Conservation (phyloP, 2,329 filamentous ascomycete species). For the Metarhizium anisopliae region DNA sequence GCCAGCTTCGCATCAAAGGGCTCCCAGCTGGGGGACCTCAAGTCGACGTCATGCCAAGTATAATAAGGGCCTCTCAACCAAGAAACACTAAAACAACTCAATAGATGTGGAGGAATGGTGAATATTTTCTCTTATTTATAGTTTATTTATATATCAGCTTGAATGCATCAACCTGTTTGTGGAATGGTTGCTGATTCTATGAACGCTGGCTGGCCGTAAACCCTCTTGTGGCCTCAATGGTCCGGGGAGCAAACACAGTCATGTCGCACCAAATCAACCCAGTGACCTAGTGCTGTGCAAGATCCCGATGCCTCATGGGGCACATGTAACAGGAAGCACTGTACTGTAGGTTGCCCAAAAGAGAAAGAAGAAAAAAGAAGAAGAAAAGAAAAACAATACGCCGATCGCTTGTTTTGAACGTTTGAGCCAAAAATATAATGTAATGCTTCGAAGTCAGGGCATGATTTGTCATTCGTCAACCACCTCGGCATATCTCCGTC, state of each 20-base stretch:
- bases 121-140: neutral
- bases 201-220: neutral
- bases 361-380: neutral
- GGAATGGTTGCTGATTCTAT: neutral
- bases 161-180: neutral
- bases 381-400: neutral
- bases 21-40: too few relatives aligned
- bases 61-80: too few relatives aligned
- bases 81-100: too few relatives aligned
- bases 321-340: neutral
- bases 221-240: neutral
- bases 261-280: neutral
- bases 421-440: neutral
- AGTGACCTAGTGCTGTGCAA: neutral
- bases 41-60: too few relatives aligned
- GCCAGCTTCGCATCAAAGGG: too few relatives aligned
- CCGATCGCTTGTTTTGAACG: neutral
- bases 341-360: neutral
- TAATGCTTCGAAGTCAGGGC: constrained; percentile 2
- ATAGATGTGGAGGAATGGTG: too few relatives aligned
- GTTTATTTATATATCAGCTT: neutral
- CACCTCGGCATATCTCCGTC: neutral
- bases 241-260: neutral
- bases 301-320: neutral
- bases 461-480: neutral